These are phyloP conservation scores for Parasitella parasitica DNA, from an alignment of 371 early-diverging fungal genomes.

Conservation along the genomic window DNA sequence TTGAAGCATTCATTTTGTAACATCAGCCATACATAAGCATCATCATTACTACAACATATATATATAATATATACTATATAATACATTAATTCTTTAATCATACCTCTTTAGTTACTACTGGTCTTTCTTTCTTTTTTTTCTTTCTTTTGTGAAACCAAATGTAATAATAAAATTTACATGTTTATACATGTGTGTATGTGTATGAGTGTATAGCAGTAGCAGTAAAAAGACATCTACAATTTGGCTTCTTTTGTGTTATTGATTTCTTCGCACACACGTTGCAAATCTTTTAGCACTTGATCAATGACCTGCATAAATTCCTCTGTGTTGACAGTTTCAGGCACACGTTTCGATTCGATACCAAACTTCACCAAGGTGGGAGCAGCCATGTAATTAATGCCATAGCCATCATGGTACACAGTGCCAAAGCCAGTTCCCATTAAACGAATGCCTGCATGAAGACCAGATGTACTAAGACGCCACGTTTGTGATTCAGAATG, in stretches of 20 bases:
- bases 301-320: constrained; percentile 49
- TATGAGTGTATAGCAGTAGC: neutral
- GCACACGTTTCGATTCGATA: constrained; percentile 71
- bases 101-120: neutral
- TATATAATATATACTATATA: too few species aligned
- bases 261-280: constrained; percentile 41
- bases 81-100: neutral
- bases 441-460: constrained; percentile 71
- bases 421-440: constrained; percentile 82
- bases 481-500: constrained; percentile 64
- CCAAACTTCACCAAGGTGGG: constrained; percentile 73
- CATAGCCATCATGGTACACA: constrained; percentile 80
- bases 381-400: constrained; percentile 84
- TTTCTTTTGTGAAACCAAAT: neutral
- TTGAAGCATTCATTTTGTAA: neutral
- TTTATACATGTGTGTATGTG: too few species aligned
- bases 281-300: constrained; percentile 57
- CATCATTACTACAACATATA: neutral
- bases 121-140: neutral
- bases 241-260: constrained; percentile 1
- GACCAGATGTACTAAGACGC: constrained; percentile 75
- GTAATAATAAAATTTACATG: constrained; percentile 5
- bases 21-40: neutral
- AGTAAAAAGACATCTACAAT: neutral
- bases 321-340: constrained; percentile 43